Conservation (phyloP, 2,329 filamentous ascomycete species). For the Elsinoe ampelina region DNA sequence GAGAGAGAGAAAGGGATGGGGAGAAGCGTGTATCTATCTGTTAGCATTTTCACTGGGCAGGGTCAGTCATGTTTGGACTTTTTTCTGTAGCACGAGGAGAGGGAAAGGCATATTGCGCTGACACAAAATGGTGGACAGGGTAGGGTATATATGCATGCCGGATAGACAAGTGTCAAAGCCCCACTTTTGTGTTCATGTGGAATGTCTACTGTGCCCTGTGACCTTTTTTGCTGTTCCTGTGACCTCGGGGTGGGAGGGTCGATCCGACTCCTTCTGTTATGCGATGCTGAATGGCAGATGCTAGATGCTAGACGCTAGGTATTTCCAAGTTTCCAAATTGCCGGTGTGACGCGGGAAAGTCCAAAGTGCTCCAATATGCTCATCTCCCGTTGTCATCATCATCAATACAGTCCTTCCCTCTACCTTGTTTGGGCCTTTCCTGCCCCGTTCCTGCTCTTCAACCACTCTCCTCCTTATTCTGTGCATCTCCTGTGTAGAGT, state of each 20-base stretch:
- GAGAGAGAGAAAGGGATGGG: not conserved
- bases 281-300: not conserved
- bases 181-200: not conserved
- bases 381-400: no score
- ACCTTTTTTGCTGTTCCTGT: not conserved
- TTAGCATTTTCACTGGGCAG: not conserved
- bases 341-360: not conserved
- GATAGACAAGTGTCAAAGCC: not conserved
- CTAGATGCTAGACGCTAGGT: not conserved
- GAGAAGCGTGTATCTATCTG: not conserved
- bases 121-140: no score
- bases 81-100: no score
- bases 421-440: no score
- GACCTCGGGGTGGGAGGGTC: not conserved
- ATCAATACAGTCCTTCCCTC: no score
- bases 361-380: not conserved
- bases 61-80: no score
- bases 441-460: not conserved
- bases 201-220: not conserved
- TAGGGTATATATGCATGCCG: not conserved
- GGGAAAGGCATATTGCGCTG: no score
- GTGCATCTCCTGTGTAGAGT: not conserved
- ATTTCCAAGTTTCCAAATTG: not conserved
- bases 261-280: not conserved
- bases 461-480: not conserved